Base-by-base conservation (phyloP, 805 yeast genomes). In the Alloascoidea africana region DNA sequence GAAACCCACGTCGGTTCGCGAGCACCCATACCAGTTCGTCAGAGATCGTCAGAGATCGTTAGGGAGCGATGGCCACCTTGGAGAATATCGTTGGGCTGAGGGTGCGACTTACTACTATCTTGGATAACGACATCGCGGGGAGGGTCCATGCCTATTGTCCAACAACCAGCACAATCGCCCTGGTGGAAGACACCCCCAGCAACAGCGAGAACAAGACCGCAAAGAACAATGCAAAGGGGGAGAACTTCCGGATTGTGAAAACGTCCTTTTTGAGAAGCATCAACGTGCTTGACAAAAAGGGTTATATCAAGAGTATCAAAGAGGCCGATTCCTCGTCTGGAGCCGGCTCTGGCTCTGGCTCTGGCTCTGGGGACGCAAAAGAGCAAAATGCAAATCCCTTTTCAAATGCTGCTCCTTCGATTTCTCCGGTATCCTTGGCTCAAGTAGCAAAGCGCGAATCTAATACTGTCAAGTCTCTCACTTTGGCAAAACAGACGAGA, bases 41-140 rank as follows among this genome's bases (percentile, higher is more conserved):
- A n/a, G n/a, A n/a, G n/a, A n/a, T n/a, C n/a, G n/a, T n/a, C n/a
- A n/a, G n/a, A n/a, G n/a, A n/a, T n/a, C n/a, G 30, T 11, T 11
- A 23, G n/a, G n/a, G 30, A 23, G 15, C 14, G 6, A 34, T 34
- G 36, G 14, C 36, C 11, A 11, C 14, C 16, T n/a, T 34, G 8
- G 36, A 34, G 19, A 34, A 34, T 14, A 14, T 34, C 6, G 18
- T 34, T 5, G 36, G 36, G 11, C 11, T 34, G 36, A 8, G 8
- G 36, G 30, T 23, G 8, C 8, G 30, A n/a, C 30, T 80, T 38
- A 67, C 70, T 8, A 81, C 82, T 37, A 58, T 68, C 4, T 57
- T 73, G 35, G 84, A 78, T 48, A 63, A 66, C 17, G 60, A 62
- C 5, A 61, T 73, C 38, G 61, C 63, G n/a, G 94, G 91, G 1